Conservation (phyloP, 2,329 filamentous ascomycete species). For the Talaromyces funiculosus region DNA sequence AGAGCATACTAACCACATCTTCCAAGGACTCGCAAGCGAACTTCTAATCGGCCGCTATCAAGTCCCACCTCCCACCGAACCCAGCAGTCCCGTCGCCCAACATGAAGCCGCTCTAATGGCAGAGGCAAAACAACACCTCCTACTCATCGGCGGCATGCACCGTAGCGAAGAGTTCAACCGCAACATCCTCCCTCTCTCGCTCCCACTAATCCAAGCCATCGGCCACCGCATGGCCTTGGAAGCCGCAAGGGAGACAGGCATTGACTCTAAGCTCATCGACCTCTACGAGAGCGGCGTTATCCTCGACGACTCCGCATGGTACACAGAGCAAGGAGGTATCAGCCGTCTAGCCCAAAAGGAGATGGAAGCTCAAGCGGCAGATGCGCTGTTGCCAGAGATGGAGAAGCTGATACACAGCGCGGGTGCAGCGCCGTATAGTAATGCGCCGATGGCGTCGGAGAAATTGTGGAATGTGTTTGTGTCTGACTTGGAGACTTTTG, state of each 20-base stretch:
- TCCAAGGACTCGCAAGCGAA: constrained; percentile 23
- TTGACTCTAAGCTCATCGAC: constrained; percentile 11
- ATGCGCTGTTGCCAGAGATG: constrained; percentile 6
- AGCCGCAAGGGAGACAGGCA: constrained; percentile 17
- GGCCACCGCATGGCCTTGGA: constrained; percentile 21
- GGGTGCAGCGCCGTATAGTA: constrained; percentile 7
- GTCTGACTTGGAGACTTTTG: background rate
- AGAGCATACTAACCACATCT: background rate
- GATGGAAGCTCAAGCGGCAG: constrained; percentile 2
- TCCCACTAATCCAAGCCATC: constrained; percentile 19
- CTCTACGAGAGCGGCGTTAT: constrained; percentile 17
- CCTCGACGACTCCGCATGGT: constrained; percentile 17
- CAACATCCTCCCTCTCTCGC: constrained; percentile 18
- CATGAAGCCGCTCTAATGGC: constrained; percentile 19
- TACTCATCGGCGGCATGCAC: constrained; percentile 8
- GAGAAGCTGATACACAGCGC: background rate
- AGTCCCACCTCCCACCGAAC: constrained; percentile 16
- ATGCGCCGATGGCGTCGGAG: constrained; percentile 9
- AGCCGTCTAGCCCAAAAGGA: background rate
- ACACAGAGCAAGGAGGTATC: constrained; percentile 13
- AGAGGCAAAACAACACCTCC: constrained; percentile 14
- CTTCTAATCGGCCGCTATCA: constrained; percentile 22
- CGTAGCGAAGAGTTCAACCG: constrained; percentile 19
- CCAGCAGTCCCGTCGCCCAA: constrained; percentile 16
- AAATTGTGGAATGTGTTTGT: constrained; percentile 7